Evolutionary conservation across 441 rosid species (phyloP), one percentile per base, ranked within the genome.

Genomic region (Adansonia rubrostipa): DNA sequence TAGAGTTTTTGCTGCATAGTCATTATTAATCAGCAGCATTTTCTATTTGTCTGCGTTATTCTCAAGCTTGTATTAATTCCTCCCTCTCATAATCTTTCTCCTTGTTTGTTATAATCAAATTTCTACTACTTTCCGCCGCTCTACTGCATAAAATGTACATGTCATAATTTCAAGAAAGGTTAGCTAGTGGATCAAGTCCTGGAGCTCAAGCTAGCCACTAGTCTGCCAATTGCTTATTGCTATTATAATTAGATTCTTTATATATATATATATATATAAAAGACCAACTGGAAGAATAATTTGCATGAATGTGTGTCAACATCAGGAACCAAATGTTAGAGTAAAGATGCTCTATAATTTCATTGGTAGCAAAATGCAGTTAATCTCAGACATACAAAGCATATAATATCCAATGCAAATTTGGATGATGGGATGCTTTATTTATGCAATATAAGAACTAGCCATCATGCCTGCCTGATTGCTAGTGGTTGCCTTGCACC

Each of bases 361-460:
- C 63, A 48, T 62, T 62, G 62, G 50, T 22, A 20, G 78, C 50
- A 48, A 28, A 75, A 76, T 5, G 42, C n/a, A 20, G n/a, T 36
- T 53, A n/a, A 17, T 68, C 20, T 13, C 75, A 13, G 60, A 24
- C 58, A 19, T 57, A 57, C 62, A 67, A 8, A 66, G 71, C 15
- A 66, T 42, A 22, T 33, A 19, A 50, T 78, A 63, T 36, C 17
- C 44, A 67, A 53, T 0, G 8, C 60, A 50, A 50, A 33, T 68
- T 20, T 60, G 75, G 78, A 71, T 28, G 67, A 70, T 24, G 19
- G 19, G 50, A 60, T 54, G 56, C 73, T 64, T 64, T 64, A 64
- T 36, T 64, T 36, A 64, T 40, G 6, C 36, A 64, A 64, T 36
- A 45, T 64, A 64, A 64, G 19, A 8, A 36, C 20, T 64, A 64